A percentile compares a stretch with the other conserved stretches of the same genome.
phyloP scores from a whole-genome alignment of 2,329 filamentous ascomycete genomes.

The Boeremia exigua region DNA sequence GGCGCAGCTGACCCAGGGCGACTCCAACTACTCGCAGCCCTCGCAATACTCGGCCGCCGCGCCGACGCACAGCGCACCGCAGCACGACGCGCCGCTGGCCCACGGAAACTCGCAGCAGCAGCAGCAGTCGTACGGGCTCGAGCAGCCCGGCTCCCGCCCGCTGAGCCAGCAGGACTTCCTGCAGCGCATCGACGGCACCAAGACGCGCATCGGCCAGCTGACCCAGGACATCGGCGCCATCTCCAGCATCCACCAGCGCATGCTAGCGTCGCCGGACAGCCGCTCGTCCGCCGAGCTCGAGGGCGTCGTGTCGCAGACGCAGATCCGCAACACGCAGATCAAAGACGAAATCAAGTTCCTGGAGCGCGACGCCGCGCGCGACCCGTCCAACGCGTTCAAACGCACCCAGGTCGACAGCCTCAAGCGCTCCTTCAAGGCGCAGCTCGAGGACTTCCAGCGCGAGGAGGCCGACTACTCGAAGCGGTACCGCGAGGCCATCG shows the following conservation, averaged over 20 bases:
- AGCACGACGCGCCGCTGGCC: constrained; percentile 24
- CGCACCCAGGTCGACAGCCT: constrained; percentile 71
- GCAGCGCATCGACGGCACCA: constrained; percentile 68
- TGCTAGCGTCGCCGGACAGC: constrained; percentile 69
- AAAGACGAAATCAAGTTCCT: constrained; percentile 79
- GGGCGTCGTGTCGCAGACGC: constrained; percentile 71
- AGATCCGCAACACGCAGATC: constrained; percentile 75
- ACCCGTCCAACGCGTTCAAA: constrained; percentile 70
- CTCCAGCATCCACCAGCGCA: constrained; percentile 72
- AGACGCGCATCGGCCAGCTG: constrained; percentile 71
- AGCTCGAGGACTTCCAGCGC: constrained; percentile 72
- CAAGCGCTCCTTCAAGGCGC: constrained; percentile 74
- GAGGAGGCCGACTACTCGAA: constrained; percentile 75
- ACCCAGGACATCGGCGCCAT: constrained; percentile 72
- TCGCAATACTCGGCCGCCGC: constrained; percentile 43
- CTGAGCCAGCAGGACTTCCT: constrained; percentile 73
- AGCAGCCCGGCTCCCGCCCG: constrained; percentile 59
- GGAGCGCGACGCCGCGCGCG: constrained; percentile 72
- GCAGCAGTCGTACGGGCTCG: constrained; percentile 45
- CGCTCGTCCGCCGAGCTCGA: constrained; percentile 64
- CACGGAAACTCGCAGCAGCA: constrained; percentile 36
- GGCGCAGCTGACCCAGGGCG: constrained; percentile 39
- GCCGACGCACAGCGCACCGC: constrained; percentile 36
- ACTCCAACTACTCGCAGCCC: constrained; percentile 48
- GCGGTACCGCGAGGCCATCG: constrained; percentile 78